Evolutionary conservation across 768 basidiomycete species (phyloP).

Genomic region (Suillus ampliporus): DNA sequence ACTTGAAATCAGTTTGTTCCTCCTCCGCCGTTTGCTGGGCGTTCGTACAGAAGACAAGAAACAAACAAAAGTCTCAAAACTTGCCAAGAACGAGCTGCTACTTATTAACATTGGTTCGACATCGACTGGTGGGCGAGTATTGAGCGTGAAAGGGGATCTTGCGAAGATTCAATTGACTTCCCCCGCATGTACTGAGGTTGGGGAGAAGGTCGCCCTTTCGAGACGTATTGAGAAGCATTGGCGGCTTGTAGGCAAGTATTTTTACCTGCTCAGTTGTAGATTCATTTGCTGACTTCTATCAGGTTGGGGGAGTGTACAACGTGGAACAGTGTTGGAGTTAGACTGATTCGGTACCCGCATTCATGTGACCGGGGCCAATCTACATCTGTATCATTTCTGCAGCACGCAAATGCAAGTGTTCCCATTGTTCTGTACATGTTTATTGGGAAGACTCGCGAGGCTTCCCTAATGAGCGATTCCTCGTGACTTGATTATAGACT

Average conservation of each 20-base stretch:
- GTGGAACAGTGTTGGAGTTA: constrained; percentile 82
- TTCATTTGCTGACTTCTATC: constrained; percentile 5
- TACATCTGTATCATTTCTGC: background rate
- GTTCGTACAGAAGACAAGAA: constrained; percentile 99
- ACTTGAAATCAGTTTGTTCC: constrained; percentile 91
- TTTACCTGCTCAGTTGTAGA: background rate
- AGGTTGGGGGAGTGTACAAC: constrained; percentile 83
- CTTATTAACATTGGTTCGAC: constrained; percentile 99
- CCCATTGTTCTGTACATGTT: background rate
- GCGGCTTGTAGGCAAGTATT: constrained; percentile 86
- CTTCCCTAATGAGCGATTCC: background rate
- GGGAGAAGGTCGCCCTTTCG: constrained; percentile 96
- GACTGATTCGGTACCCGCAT: constrained; percentile 48
- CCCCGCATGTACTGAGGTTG: constrained; percentile 95
- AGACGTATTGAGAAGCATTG: constrained; percentile 98
- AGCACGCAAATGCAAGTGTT: background rate
- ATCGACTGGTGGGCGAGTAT: constrained; percentile 93
- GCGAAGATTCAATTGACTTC: constrained; percentile 94
- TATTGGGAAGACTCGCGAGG: background rate
- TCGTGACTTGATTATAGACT: too few species aligned
- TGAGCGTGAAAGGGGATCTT: constrained; percentile 93
- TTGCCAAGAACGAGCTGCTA: constrained; percentile 88
- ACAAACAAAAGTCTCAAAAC: constrained; percentile 93
- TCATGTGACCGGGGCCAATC: background rate
- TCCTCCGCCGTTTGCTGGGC: constrained; percentile 94